phyloP scores from a whole-genome alignment of 202 grass and related monocot species.

The Digitaria exilis region DNA sequence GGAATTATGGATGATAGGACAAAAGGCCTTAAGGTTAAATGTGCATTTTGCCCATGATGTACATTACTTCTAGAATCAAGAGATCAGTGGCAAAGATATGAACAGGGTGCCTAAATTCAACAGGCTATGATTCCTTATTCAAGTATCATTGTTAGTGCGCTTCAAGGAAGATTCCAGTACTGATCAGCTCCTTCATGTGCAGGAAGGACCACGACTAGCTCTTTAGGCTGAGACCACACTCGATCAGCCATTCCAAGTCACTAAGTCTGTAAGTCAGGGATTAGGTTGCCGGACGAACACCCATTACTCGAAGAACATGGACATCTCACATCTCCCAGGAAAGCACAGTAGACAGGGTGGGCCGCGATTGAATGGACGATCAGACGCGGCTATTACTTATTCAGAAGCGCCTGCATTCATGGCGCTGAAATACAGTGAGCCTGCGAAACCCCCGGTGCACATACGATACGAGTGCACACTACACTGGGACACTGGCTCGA shows the following conservation, averaged over 20 bases:
- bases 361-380: neutral
- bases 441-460: neutral
- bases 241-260: neutral
- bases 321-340: neutral
- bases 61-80: neutral
- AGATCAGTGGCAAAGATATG: neutral
- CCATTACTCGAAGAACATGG: constrained; percentile 22
- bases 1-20: too few relatives aligned
- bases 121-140: neutral
- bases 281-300: neutral
- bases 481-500: neutral
- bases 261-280: too few relatives aligned
- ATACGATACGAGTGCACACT: neutral
- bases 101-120: neutral
- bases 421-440: neutral
- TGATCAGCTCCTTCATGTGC: neutral
- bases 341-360: neutral
- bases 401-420: neutral
- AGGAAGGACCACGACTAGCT: neutral
- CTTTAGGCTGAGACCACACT: neutral
- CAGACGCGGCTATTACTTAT: neutral
- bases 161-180: neutral
- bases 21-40: neutral
- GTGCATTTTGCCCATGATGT: neutral
- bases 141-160: neutral